Evolutionary conservation across 345 rosid genomes (phyloP).

Genomic region (Dipteronia dyeriana): DNA sequence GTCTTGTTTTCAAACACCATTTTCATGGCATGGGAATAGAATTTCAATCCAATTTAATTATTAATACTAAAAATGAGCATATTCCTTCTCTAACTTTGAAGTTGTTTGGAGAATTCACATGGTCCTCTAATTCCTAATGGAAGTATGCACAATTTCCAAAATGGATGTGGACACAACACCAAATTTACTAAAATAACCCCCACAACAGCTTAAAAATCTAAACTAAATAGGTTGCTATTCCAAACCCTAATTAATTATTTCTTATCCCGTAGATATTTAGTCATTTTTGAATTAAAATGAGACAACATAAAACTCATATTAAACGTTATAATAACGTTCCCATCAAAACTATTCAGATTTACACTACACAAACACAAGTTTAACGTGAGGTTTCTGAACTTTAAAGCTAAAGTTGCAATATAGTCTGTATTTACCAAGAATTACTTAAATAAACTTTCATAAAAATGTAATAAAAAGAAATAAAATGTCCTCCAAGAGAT

Average conservation of each 20-base stretch:
- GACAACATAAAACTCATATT: not conserved
- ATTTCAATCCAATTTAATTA: conserved; percentile 5
- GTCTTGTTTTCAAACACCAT: conserved; percentile 8
- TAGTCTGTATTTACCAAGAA: too few relatives aligned
- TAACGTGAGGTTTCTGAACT: too few relatives aligned
- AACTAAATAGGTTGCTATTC: too few relatives aligned
- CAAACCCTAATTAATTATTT: too few relatives aligned
- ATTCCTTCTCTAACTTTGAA: not conserved
- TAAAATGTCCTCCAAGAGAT: not conserved
- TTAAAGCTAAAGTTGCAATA: too few relatives aligned
- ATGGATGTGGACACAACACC: conserved; percentile 33
- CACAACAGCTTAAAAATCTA: not conserved
- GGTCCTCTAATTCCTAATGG: conserved; percentile 19
- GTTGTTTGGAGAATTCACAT: conserved; percentile 22
- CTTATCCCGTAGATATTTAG: too few relatives aligned
- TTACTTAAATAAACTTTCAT: not conserved
- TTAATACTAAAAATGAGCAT: not conserved
- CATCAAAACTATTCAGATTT: not conserved
- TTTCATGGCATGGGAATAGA: conserved; percentile 1
- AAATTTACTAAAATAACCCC: conserved; percentile 12
- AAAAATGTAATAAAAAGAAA: not conserved
- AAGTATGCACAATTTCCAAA: conserved; percentile 31
- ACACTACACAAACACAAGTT: not conserved
- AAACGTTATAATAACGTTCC: not conserved
- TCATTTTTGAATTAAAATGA: too few relatives aligned